A percentile compares a stretch with the other conserved stretches of the same genome.
These are phyloP conservation scores for Crucihimalaya himalaica DNA, from an alignment of 345 rosid species.

Conservation along the genomic window DNA sequence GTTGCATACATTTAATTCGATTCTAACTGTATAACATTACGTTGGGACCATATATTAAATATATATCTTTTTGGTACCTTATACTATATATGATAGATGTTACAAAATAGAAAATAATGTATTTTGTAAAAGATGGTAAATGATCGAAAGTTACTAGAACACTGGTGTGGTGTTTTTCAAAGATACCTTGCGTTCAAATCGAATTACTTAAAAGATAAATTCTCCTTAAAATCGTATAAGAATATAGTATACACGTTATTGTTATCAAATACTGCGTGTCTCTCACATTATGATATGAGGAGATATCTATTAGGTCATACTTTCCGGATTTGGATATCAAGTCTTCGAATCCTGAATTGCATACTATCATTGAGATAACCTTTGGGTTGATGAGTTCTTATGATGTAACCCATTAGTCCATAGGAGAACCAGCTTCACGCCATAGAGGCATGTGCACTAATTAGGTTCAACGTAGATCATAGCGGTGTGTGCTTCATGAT, in stretches of 20 bases:
- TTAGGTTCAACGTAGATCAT: background rate
- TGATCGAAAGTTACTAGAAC: background rate
- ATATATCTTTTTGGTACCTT: background rate
- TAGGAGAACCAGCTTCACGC: background rate
- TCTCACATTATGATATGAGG: background rate
- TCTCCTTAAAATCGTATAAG: background rate
- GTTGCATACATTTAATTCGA: slow-evolving; percentile 36
- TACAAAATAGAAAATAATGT: background rate
- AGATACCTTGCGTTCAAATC: background rate
- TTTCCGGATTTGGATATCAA: background rate
- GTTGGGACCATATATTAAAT: slow-evolving; percentile 31
- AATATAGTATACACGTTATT: background rate
- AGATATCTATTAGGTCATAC: background rate
- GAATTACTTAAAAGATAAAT: background rate
- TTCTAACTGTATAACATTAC: slow-evolving; percentile 27
- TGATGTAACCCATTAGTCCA: background rate
- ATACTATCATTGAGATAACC: no score
- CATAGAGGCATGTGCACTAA: background rate
- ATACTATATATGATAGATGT: slow-evolving; percentile 14
- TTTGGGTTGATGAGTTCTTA: background rate
- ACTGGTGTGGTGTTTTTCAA: background rate
- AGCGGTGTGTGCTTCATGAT: background rate
- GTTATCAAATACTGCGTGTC: background rate
- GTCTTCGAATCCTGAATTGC: background rate
- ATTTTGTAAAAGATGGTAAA: background rate